Base-by-base conservation (phyloP, 495 filamentous ascomycete genomes). In the Glarea lozoyensis region DNA sequence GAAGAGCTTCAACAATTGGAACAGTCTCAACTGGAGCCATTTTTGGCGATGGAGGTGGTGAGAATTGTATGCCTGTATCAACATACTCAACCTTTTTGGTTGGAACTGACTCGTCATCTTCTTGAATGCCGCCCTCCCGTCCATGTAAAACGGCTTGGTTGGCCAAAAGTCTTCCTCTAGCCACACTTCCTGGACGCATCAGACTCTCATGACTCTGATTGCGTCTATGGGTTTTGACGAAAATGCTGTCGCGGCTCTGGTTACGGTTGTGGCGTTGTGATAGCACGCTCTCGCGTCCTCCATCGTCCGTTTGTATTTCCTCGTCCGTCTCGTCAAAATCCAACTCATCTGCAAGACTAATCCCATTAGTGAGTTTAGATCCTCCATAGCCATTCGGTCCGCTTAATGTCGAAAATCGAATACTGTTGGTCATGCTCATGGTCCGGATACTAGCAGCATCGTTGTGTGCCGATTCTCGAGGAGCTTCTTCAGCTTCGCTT, bases 311-410 rank as follows among this genome's bases (percentile, higher is more conserved):
- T 11, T 48, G 43, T 42, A 72, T 62, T 22, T 75, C 70, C 24
- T 86, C 82, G 17, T 82, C 81, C n/a, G n/a, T n/a, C 35, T 84
- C 84, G 43, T 86, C 86, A 30, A 93, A 81, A 39, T 81, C 79
- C 45, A 98, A 70, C 68, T 98, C 92, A 51, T 96, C 86, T 7
- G 92, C 92, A 30, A 98, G 64, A 50, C 81, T 92, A 27, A 88
- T 52, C 7, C 84, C 84, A 39, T 79, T 79, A n/a, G n/a, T n/a
- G 15, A 66, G 53, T 54, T 81, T 82, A 9, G 57, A 49, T 3
- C 58, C 50, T 16, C 65, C 74, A 46, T 73, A 65, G 6, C 68
- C 69, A 42, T 79, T 57, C 6, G 46, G 46, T 21, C 49, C 54
- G 40, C 43, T 76, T 45, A 81, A 66, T 25, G 80, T 67, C 10